Conservation (phyloP, 345 rosid species). For the Gossypium anomalum region DNA sequence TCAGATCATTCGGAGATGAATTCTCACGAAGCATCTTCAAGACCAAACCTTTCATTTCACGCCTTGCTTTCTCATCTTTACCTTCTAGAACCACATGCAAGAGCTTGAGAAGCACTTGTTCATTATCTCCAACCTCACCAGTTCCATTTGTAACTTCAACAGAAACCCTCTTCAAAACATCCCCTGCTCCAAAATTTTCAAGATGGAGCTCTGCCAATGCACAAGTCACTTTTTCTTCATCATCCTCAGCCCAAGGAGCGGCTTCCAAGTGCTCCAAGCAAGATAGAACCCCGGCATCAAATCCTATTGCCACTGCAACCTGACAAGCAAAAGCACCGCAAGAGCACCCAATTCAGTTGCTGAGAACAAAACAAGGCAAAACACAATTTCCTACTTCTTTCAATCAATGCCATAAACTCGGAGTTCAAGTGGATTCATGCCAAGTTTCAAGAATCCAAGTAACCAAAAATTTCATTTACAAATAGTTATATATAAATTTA, state of each 20-base stretch:
- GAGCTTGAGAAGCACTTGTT: constrained; percentile 79
- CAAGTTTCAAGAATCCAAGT: background rate
- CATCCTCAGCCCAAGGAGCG: constrained; percentile 99
- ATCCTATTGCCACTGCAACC: constrained; percentile 95
- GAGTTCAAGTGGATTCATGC: background rate
- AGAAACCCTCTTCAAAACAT: constrained; percentile 86
- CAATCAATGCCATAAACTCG: background rate
- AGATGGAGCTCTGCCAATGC: constrained; percentile 75
- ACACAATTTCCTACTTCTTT: background rate
- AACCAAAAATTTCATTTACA: background rate
- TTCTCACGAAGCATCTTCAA: constrained; percentile 94
- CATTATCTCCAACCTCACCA: constrained; percentile 47
- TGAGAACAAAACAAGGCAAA: background rate
- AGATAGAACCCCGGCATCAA: constrained; percentile 89
- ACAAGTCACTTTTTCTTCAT: constrained; percentile 84
- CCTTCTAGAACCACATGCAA: constrained; percentile 90
- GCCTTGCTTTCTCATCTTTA: constrained; percentile 93
- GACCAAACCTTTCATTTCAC: constrained; percentile 89
- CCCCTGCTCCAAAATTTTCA: constrained; percentile 92
- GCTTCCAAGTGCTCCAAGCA: constrained; percentile 89
- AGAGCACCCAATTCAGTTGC: constrained; percentile 17
- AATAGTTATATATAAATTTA: constrained; percentile 13
- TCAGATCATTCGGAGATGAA: constrained; percentile 73
- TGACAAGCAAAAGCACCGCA: constrained; percentile 28
- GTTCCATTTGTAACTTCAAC: constrained; percentile 56